phyloP scores from a whole-genome alignment of 208 protist genomes.

The Zelonia costaricensis region DNA sequence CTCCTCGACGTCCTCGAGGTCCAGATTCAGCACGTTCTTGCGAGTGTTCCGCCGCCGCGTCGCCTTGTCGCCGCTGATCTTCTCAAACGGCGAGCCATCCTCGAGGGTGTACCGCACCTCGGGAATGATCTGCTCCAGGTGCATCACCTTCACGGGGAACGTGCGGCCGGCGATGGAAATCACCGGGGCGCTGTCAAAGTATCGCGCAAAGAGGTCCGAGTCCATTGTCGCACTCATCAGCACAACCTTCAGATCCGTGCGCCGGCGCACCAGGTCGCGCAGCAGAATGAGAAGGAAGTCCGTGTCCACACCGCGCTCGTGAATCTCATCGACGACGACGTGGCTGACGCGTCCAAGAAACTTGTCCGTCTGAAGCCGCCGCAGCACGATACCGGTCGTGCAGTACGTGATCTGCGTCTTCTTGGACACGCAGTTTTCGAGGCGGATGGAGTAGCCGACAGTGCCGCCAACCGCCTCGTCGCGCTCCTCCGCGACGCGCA shows the following conservation, averaged over 20 bases:
- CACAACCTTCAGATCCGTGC: constrained; percentile 87
- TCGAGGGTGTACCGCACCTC: constrained; percentile 79
- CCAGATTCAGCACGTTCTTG: constrained; percentile 59
- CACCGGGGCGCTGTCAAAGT: constrained; percentile 89
- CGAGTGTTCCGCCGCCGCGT: constrained; percentile 66
- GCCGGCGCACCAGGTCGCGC: constrained; percentile 76
- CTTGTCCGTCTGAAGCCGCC: constrained; percentile 88
- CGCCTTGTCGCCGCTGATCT: constrained; percentile 42
- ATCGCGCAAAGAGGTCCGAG: constrained; percentile 91
- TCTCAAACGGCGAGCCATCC: constrained; percentile 81
- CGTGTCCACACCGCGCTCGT: constrained; percentile 97
- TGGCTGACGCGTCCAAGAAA: constrained; percentile 89
- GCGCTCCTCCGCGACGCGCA: constrained; percentile 93
- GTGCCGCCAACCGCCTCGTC: constrained; percentile 88
- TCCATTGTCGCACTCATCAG: constrained; percentile 97
- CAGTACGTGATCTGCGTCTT: constrained; percentile 92
- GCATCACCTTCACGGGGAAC: constrained; percentile 93
- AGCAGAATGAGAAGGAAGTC: constrained; percentile 95
- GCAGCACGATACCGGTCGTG: constrained; percentile 94
- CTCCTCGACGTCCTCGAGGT: constrained; percentile 69
- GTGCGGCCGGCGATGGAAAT: constrained; percentile 94
- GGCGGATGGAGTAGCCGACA: constrained; percentile 93
- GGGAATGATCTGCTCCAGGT: constrained; percentile 94
- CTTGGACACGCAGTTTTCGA: constrained; percentile 89
- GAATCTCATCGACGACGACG: constrained; percentile 96